Base-by-base conservation (phyloP, 331 rosid genomes). In the Rhamnella rubrinervis region DNA sequence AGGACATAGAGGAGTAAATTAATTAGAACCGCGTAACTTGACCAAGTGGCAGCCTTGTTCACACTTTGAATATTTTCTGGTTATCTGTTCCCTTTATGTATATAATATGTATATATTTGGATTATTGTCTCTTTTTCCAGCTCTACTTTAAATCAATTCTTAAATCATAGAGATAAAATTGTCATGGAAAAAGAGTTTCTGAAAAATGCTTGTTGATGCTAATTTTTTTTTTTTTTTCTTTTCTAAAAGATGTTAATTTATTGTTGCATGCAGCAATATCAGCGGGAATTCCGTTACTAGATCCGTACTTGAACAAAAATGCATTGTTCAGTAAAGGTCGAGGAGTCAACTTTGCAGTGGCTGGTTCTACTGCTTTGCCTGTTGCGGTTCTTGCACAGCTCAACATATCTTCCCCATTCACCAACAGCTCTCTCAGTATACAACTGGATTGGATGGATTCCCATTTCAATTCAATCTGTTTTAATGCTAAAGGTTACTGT, bases 331-430 rank as follows among this genome's bases (percentile, higher is more conserved):
- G 25, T 53, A 53, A 17, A 18, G 58, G 58, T 6, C 20, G 65
- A 26, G 89, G 85, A 10, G 59, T 79, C 56, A 85, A 85, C 62
- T 85, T 85, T 25, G 89, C 87, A 9, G 77, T 80, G 16, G 74
- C 64, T 20, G 90, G 90, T 51, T 83, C 85, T 14, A 74, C 90
- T 8, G 85, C 87, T 9, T 63, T 82, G 78, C 67, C 59, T 17
- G 20, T 55, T 0, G 4, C 17, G 46, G 80, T 74, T 83, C 81
- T 82, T 57, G 75, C 72, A 71, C 71, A 77, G 26, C 71, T 58
- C 78, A 86, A 82, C 26, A 75, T 74, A 59, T 1, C 26, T 55
- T 70, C 55, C 56, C 70, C 12, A 0, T 8, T 55, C 21, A 44
- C 81, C 1, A 77, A 71, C 62, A 70, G 40, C 23, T 82, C 89